Percentiles rank a stretch among this genome's conserved stretches.
phyloP scores from a whole-genome alignment of 2,329 filamentous ascomycete genomes.

The Nothophoma quercina region DNA sequence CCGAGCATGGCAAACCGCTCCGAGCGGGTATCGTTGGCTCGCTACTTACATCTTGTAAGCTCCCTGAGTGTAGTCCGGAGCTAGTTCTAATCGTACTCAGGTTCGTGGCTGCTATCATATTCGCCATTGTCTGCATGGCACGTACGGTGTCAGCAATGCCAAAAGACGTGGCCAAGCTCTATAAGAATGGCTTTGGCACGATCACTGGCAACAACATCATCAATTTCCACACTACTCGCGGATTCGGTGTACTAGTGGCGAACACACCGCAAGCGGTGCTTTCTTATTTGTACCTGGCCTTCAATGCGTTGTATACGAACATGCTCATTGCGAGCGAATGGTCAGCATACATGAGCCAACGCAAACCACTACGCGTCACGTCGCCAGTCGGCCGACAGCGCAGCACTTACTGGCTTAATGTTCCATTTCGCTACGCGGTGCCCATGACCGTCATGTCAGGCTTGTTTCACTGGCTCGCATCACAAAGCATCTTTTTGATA shows the following conservation, averaged over 20 bases:
- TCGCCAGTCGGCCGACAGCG: conserved; percentile 47
- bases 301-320: conserved; percentile 57
- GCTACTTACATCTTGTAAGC: conserved; percentile 1
- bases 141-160: conserved; percentile 14
- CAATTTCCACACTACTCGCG: conserved; percentile 1
- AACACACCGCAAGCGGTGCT: conserved; percentile 58
- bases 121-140: conserved; percentile 6
- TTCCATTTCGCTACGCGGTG: conserved; percentile 50
- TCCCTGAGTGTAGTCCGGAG: background rate
- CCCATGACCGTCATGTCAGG: conserved; percentile 46
- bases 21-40: background rate
- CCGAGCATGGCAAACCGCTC: conserved; percentile 1
- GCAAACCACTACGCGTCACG: conserved; percentile 51
- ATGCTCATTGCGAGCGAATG: conserved; percentile 60
- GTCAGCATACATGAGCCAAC: conserved; percentile 44
- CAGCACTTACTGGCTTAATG: conserved; percentile 52
- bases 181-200: conserved; percentile 20
- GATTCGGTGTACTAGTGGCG: conserved; percentile 46
- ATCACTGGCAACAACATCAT: conserved; percentile 23
- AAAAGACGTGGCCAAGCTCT: conserved; percentile 5
- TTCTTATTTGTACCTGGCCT: conserved; percentile 56
- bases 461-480: background rate
- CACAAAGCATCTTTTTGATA: conserved; percentile 53
- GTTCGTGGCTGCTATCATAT: background rate
- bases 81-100: background rate